Evolutionary conservation across 352 stramenopile species (phyloP).

Genomic region (Nothophytophthora sp.): DNA sequence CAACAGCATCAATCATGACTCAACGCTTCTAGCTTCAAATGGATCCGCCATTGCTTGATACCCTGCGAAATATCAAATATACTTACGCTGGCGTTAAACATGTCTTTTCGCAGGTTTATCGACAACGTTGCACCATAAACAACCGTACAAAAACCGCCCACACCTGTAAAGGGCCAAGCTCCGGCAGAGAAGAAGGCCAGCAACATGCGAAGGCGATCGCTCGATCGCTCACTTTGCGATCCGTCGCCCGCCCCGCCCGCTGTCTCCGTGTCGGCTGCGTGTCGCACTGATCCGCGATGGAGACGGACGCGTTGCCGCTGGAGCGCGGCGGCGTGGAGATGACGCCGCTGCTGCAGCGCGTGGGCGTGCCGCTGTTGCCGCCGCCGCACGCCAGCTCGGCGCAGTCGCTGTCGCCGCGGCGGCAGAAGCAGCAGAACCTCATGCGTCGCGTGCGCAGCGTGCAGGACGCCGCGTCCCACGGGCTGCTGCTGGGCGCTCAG

Average conservation of each 20-base stretch:
- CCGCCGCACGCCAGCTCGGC: slow-evolving; percentile 40
- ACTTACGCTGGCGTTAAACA: too few relatives aligned
- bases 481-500: slow-evolving; percentile 12
- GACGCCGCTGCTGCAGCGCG: slow-evolving; percentile 17
- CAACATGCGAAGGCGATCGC: background rate
- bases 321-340: slow-evolving; percentile 56
- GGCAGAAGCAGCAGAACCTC: slow-evolving; percentile 24
- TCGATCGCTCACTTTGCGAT: background rate
- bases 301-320: slow-evolving; percentile 50
- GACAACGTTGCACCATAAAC: too few relatives aligned
- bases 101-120: too few relatives aligned
- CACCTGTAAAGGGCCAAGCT: too few relatives aligned
- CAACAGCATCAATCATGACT: too few relatives aligned
- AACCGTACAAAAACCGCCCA: too few relatives aligned
- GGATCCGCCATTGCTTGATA: too few relatives aligned
- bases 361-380: background rate
- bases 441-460: slow-evolving; percentile 68
- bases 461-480: slow-evolving; percentile 34
- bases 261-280: background rate
- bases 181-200: background rate
- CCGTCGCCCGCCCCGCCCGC: slow-evolving; percentile 1
- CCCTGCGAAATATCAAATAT: too few relatives aligned
- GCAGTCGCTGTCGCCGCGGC: slow-evolving; percentile 38
- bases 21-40: too few relatives aligned
- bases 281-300: slow-evolving; percentile 26